These are phyloP conservation scores for Athelia psychrophila DNA, from an alignment of 1,284 basidiomycete genomes.

Conservation along the genomic window DNA sequence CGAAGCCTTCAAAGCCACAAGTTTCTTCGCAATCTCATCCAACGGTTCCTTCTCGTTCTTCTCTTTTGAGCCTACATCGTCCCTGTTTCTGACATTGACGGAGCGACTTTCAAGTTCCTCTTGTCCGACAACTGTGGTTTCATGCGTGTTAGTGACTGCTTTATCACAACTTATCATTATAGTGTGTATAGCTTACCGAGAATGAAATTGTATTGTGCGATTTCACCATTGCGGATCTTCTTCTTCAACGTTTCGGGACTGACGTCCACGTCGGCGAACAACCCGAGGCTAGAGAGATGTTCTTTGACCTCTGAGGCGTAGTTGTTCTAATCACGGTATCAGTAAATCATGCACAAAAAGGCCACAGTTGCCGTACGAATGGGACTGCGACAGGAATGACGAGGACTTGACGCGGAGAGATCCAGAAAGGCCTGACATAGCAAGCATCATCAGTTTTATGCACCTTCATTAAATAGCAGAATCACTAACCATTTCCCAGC, in stretches of 20 bases:
- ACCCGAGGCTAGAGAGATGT: slow-evolving; percentile 65
- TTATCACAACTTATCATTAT: background rate
- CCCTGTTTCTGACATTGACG: slow-evolving; percentile 94
- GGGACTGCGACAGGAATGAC: slow-evolving; percentile 92
- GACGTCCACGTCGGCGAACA: slow-evolving; percentile 93
- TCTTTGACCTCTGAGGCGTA: slow-evolving; percentile 85
- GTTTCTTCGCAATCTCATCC: slow-evolving; percentile 61
- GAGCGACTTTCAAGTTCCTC: slow-evolving; percentile 84
- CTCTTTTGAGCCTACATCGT: slow-evolving; percentile 84
- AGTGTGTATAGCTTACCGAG: slow-evolving; percentile 61
- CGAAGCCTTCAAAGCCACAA: slow-evolving; percentile 62
- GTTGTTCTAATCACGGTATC: slow-evolving; percentile 76
- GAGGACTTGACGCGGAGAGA: slow-evolving; percentile 92
- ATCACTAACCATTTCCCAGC: slow-evolving; percentile 87
- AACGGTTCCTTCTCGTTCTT: slow-evolving; percentile 67
- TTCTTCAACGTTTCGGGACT: slow-evolving; percentile 92
- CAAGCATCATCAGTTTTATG: slow-evolving; percentile 1
- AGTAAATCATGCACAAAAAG: slow-evolving; percentile 2
- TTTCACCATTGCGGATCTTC: slow-evolving; percentile 93
- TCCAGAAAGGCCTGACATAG: slow-evolving; percentile 86
- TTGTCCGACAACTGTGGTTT: slow-evolving; percentile 81
- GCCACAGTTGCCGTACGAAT: slow-evolving; percentile 42
- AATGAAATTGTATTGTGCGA: slow-evolving; percentile 97
- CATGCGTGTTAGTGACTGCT: background rate
- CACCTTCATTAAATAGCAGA: background rate